Conservation (phyloP, 352 stramenopile genomes). For the Phytophthora ohioensis region DNA sequence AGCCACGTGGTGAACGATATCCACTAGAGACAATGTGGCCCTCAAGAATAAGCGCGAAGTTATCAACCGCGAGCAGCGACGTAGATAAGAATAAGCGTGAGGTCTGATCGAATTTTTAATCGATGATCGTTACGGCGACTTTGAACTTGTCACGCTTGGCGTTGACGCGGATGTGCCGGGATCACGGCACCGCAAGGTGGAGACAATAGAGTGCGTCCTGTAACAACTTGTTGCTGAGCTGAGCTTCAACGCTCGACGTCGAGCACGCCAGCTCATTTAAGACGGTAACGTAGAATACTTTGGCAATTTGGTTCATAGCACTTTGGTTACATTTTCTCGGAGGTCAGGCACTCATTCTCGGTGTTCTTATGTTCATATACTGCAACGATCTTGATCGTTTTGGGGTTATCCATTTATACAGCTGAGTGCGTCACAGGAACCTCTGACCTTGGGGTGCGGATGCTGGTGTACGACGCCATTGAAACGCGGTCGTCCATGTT, state of each 20-base stretch:
- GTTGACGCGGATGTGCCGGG: background rate
- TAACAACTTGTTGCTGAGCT: conserved; percentile 13
- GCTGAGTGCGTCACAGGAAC: conserved; percentile 26
- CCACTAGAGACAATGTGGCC: background rate
- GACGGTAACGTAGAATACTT: too few relatives aligned
- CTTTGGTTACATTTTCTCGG: too few relatives aligned
- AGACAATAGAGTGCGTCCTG: background rate
- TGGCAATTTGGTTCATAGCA: too few relatives aligned
- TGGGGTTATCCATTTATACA: conserved; percentile 4
- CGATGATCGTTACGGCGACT: background rate
- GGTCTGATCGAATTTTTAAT: too few relatives aligned
- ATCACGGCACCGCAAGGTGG: too few relatives aligned
- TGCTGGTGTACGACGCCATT: conserved; percentile 24
- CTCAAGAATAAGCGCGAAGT: conserved; percentile 16
- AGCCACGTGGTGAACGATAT: conserved; percentile 2
- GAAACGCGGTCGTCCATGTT: conserved; percentile 23
- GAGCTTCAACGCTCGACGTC: too few relatives aligned
- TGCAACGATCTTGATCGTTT: background rate
- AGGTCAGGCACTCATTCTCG: too few relatives aligned
- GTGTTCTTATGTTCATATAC: background rate
- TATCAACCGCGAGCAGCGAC: background rate
- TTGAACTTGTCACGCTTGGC: background rate
- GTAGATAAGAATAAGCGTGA: too few relatives aligned
- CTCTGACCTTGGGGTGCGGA: conserved; percentile 26
- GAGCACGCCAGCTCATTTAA: too few relatives aligned